Base-by-base conservation (phyloP, 768 basidiomycete species). In the Termitomyces sp. region DNA sequence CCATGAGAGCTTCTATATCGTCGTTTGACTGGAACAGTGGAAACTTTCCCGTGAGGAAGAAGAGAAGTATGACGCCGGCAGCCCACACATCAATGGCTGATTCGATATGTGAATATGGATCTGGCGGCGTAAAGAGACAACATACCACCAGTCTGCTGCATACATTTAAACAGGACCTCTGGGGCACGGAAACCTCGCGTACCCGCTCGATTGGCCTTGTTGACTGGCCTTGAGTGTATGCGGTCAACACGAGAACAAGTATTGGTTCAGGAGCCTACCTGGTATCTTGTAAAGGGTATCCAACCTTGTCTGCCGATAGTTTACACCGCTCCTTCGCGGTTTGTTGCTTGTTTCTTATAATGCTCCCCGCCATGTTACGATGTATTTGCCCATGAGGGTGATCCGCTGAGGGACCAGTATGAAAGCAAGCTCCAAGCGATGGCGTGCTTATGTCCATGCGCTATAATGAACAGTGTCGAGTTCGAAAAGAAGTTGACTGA, bases 81-180 rank as follows among this genome's bases (percentile, higher is more conserved):
- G 96, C 89, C 97, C 97, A 99, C 50, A 98, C 85, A 67, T 99
- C 97, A 70, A 98, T 89, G 2, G 96, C 97, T 99, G 70, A 15
- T 38, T 48, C 36, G 60, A 43, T 57, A 15, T 15, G 55, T 63
- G 25, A 61, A 36, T 20, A 36, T 45, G 31, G 55, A 14, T 25
- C 25, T 61, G 60, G 36, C 31, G 38, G 50, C 51, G 12, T 20
- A 51, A 11, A 48, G 10, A 37, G 20, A 38, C 47, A 43, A 75
- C 86, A 63, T 66, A 96, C 96, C 93, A 63, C 93, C 94, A 9
- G 87, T 88, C 74, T 99, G 97, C 67, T 94, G 90, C 4, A 86
- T 86, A 67, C 97, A 99, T 73, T 98, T 99, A 45, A 99, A 72
- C 42, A 99, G 74, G 2, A 99, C 96, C 68, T 99, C 97, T 0